Evolutionary conservation across 176 grass and related monocot species (phyloP).

Genomic region (Tuctoria greenei): DNA sequence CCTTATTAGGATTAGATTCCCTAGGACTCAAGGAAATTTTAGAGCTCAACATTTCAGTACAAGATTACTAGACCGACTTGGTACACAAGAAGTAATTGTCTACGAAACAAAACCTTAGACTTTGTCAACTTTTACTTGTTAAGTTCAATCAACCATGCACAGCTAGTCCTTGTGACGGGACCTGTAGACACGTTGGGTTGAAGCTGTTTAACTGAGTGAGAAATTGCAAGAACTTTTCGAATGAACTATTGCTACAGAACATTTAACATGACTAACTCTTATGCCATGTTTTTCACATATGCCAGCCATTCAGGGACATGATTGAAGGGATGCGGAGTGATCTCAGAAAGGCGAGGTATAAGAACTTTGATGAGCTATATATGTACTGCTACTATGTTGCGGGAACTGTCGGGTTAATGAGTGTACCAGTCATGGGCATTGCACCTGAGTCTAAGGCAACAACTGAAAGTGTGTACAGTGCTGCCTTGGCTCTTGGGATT

Average conservation of each 20-base stretch:
- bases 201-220: background rate
- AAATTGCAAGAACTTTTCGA: background rate
- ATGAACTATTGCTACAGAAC: background rate
- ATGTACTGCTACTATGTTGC: conserved; percentile 98
- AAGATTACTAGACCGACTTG: conserved; percentile 20
- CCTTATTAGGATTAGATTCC: background rate
- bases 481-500: conserved; percentile 72
- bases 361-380: conserved; percentile 88
- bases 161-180: background rate
- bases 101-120: background rate
- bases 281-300: background rate
- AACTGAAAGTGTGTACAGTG: conserved; percentile 72
- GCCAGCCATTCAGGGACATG: conserved; percentile 93
- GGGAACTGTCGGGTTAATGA: conserved; percentile 83
- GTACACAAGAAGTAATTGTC: background rate
- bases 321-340: conserved; percentile 92
- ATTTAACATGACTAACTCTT: conserved; percentile 2
- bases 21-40: background rate
- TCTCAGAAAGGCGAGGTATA: conserved; percentile 72
- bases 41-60: conserved; percentile 13
- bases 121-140: conserved; percentile 24
- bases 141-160: background rate
- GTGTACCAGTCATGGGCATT: conserved; percentile 93
- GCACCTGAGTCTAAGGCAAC: conserved; percentile 69
- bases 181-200: background rate